A percentile compares a stretch with the other conserved stretches of the same genome.
phyloP scores from a whole-genome alignment of 140 eudicot genomes.

The Ambrosia hybrid region DNA sequence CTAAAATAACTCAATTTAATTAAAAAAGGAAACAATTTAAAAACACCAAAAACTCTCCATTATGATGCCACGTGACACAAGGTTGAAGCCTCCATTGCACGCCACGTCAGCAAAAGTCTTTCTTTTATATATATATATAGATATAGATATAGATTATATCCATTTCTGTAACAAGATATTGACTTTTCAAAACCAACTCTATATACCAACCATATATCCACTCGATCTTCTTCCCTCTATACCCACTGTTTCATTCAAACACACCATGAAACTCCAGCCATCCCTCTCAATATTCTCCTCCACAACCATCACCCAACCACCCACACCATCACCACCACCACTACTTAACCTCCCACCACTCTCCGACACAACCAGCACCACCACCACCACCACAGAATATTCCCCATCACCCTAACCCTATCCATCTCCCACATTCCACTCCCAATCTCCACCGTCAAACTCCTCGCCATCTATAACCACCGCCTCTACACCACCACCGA shows the following conservation, averaged over 20 bases:
- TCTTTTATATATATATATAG: too few relatives aligned
- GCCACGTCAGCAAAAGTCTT: too few relatives aligned
- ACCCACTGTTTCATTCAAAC: constrained; percentile 15
- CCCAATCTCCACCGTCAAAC: constrained; percentile 38
- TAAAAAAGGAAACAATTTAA: too few relatives aligned
- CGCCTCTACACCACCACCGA: constrained; percentile 72
- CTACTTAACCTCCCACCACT: constrained; percentile 4
- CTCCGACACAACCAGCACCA: constrained; percentile 30
- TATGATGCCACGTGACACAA: too few relatives aligned
- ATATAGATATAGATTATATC: too few relatives aligned
- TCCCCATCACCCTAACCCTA: constrained; percentile 25
- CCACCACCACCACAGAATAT: constrained; percentile 10
- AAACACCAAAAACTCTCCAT: too few relatives aligned
- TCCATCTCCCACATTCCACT: constrained; percentile 40
- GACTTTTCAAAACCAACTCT: constrained; percentile 4
- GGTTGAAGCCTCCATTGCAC: too few relatives aligned
- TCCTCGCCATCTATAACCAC: constrained; percentile 51
- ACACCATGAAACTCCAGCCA: constrained; percentile 46
- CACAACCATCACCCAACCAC: constrained; percentile 26
- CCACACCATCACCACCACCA: constrained; percentile 12
- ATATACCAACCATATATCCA: background rate
- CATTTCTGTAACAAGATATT: too few relatives aligned
- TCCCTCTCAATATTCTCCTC: constrained; percentile 45
- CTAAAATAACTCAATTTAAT: too few relatives aligned
- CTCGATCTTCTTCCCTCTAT: background rate